Base-by-base conservation (phyloP, 2,329 filamentous ascomycete species). In the Gyromitra esculenta region DNA sequence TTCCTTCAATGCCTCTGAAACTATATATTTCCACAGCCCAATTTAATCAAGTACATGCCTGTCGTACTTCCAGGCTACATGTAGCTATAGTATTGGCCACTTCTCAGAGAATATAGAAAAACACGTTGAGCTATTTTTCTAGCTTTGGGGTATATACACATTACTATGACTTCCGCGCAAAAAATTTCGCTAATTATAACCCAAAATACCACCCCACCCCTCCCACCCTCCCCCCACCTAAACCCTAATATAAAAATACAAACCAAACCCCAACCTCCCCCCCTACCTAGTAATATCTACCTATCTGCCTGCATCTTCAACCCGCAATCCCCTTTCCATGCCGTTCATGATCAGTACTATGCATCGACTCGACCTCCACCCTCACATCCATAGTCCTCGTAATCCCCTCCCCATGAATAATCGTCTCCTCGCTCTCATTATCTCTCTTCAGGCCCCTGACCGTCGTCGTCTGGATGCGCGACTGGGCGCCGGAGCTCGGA, bases 371-470 rank as follows among this genome's bases (percentile, higher is more conserved):
- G 13, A 69, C 69, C 9, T 70, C 70, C 2, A 70, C 57, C 31
- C 72, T 41, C 1, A 75, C 72, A 64, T 75, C 66, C 2, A 54
- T 71, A 8, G 71, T 72, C 9, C 50, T 77, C 1, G 54, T 7
- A 13, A 76, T 76, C 25, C 73, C 73, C 7, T 8, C 7, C 0
- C 56, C 56, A 4, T 62, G 63, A n/a, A 77, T 66, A 31, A 77
- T 77, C 6, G 18, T 45, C 65, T 77, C 72, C 37, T 77, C 75
- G 45, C 75, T 77, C 41, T 75, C 75, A 13, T 73, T 77, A 39
- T 77, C 75, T 5, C 71, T 43, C n/a, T 60, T 74, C 8, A 18
- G 6, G 5, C 66, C 66, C 41, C 60, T 69, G 2, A 5, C 6
- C 4, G 25, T 13, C 8, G 64, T 48, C 6, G 56, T 45, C 18